Percentiles rank a stretch among this genome's conserved stretches.
phyloP scores from a whole-genome alignment of 768 basidiomycete genomes.

The Rickenella mellea region DNA sequence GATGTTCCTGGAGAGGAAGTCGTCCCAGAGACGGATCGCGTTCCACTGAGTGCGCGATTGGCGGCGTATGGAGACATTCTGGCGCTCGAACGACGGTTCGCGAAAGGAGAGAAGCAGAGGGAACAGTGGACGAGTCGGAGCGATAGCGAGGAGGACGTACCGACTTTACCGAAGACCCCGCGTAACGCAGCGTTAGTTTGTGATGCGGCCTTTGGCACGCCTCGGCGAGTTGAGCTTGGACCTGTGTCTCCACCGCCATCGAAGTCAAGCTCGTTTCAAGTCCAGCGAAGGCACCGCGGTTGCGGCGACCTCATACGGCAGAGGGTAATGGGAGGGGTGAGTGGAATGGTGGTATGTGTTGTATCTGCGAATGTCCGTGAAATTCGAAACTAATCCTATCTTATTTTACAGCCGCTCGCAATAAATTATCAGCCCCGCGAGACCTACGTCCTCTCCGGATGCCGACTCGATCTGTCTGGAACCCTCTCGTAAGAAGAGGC shows the following conservation, averaged over 20 bases:
- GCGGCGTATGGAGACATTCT: constrained; percentile 87
- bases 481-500: neutral
- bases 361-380: neutral
- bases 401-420: neutral
- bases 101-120: constrained; percentile 38
- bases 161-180: constrained; percentile 3
- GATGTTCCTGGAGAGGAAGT: constrained; percentile 29
- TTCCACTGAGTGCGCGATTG: constrained; percentile 72
- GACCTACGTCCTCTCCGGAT: too few species aligned
- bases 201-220: constrained; percentile 7
- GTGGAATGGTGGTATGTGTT: neutral
- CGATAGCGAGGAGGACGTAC: constrained; percentile 2
- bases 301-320: constrained; percentile 17
- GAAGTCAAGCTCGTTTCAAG: too few species aligned
- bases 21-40: constrained; percentile 33
- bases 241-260: too few species aligned
- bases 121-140: constrained; percentile 9
- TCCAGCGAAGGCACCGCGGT: constrained; percentile 5
- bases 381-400: neutral
- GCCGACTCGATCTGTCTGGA: too few species aligned
- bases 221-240: constrained; percentile 15
- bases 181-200: constrained; percentile 1
- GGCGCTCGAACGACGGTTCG: constrained; percentile 64
- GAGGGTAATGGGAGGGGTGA: constrained; percentile 13
- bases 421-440: neutral